A percentile compares a stretch with the other conserved stretches of the same genome.
Evolutionary conservation across 495 filamentous ascomycete species (phyloP).

Genomic region (Aspergillus ellipticus): DNA sequence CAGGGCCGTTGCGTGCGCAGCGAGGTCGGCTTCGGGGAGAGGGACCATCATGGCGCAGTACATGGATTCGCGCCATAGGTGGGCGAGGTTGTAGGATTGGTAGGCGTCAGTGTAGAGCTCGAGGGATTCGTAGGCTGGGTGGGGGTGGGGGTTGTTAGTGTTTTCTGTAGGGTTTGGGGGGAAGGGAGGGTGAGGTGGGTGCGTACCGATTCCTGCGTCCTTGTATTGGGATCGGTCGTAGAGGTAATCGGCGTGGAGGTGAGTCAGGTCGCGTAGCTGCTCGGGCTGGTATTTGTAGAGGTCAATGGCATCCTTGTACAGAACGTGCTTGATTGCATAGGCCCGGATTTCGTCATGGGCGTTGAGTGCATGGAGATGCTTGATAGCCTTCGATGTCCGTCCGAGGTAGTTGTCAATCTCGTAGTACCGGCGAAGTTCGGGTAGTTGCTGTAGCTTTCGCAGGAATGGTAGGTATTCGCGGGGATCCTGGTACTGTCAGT

Average conservation of each 20-base stretch:
- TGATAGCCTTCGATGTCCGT: slow-evolving; percentile 70
- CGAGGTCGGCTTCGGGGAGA: slow-evolving; percentile 52
- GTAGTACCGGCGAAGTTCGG: slow-evolving; percentile 65
- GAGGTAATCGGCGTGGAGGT: slow-evolving; percentile 75
- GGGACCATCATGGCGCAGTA: slow-evolving; percentile 67
- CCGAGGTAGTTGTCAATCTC: slow-evolving; percentile 84
- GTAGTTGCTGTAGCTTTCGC: slow-evolving; percentile 73
- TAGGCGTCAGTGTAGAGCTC: slow-evolving; percentile 64
- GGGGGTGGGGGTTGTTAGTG: slow-evolving; percentile 35
- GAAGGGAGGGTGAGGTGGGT: not conserved
- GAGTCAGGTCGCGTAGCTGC: slow-evolving; percentile 58
- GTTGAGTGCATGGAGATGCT: slow-evolving; percentile 63
- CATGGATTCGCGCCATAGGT: slow-evolving; percentile 86
- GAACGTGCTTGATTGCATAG: slow-evolving; percentile 73
- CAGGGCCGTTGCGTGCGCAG: slow-evolving; percentile 61
- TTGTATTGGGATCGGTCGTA: slow-evolving; percentile 68
- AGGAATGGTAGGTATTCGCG: slow-evolving; percentile 94
- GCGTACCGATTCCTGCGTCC: slow-evolving; percentile 71
- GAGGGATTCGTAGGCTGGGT: slow-evolving; percentile 82
- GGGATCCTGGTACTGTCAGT: slow-evolving; percentile 56
- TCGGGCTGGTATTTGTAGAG: slow-evolving; percentile 78
- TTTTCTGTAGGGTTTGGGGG: not conserved
- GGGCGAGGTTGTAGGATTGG: slow-evolving; percentile 74
- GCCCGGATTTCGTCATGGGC: slow-evolving; percentile 69
- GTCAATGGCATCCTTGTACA: slow-evolving; percentile 73